Evolutionary conservation across 805 yeast species (phyloP), one percentile per base, ranked within the genome.

Genomic region (Pichia deserticola): DNA sequence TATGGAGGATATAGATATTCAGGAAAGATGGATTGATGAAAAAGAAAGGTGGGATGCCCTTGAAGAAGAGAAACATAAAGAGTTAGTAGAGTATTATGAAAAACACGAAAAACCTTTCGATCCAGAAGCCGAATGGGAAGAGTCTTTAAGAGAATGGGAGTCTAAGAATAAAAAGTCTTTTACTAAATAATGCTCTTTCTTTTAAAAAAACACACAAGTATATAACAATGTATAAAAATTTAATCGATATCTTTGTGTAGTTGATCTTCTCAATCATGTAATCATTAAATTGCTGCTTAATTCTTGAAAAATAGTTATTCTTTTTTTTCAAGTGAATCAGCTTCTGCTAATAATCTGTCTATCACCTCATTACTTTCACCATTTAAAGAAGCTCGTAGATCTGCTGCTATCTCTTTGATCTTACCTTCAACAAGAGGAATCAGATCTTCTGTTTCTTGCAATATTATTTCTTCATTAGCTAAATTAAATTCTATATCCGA

Each of bases 11-110:
- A 70, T 79, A 7, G 97, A 90, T 63, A 78, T 89, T 5, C 99
- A 93, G 57, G 99, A 93, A 56, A 74, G 99, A 52, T 93, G 99
- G 99, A 78, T 93, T 10, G 97, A 88, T 51, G 75, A 82, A 56
- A 93, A 90, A 63, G 84, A 78, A 30, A 71, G 70, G 45, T 89
- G 87, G 65, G 99, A 93, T 55, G 75, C 77, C 45, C 72, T 73
- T 45, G 85, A 79, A 53, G 72, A 70, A 35, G 75, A 77, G 47
- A 71, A 72, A 50, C 68, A 73, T 35, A 65, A 69, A 42, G 71
- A 67, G 45, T 58, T 75, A 28, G 57, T 70, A 33, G 61, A 64
- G 8, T 58, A 57, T 41, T 58, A 60, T 7, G 50, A 60, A n/a
- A 64, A 71, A 29, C 60, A 69, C 28, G 69, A 70, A 5, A 70